Conservation (phyloP, 345 rosid genomes). For the Raphanus sativus region DNA sequence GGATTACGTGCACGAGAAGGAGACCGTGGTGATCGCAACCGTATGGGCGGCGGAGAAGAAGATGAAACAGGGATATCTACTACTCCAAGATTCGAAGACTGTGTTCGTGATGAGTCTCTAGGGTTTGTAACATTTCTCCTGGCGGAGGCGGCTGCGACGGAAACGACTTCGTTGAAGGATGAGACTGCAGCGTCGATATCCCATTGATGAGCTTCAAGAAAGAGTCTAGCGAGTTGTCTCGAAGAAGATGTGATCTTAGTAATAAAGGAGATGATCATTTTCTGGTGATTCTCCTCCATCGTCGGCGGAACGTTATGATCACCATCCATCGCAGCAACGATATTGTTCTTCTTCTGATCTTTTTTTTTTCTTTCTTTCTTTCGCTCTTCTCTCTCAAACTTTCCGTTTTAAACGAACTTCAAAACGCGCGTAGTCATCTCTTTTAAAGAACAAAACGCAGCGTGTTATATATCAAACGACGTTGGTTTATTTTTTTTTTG, state of each 20-base stretch:
- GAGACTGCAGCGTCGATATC: conserved; percentile 74
- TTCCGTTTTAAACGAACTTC: not conserved
- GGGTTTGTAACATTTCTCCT: conserved; percentile 8
- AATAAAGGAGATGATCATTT: conserved; percentile 52
- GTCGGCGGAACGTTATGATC: not conserved
- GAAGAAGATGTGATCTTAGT: conserved; percentile 63
- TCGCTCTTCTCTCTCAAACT: not conserved
- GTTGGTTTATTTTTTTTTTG: no score
- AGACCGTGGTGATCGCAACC: conserved; percentile 1
- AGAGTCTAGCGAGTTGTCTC: conserved; percentile 58
- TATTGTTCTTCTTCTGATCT: conserved; percentile 3
- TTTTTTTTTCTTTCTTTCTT: not conserved
- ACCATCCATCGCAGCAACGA: conserved; percentile 16
- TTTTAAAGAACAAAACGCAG: not conserved
- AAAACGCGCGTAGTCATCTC: not conserved
- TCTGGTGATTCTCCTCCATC: not conserved
- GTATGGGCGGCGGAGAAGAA: conserved; percentile 17
- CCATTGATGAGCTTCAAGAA: conserved; percentile 75
- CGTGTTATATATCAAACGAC: not conserved
- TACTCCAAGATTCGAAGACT: not conserved
- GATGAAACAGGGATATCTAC: conserved; percentile 18
- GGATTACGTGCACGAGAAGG: not conserved
- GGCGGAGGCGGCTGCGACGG: conserved; percentile 1
- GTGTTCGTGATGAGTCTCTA: not conserved
- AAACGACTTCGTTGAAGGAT: conserved; percentile 44